phyloP scores from a whole-genome alignment of 2,329 filamentous ascomycete species.

The Penicillium olsonii region DNA sequence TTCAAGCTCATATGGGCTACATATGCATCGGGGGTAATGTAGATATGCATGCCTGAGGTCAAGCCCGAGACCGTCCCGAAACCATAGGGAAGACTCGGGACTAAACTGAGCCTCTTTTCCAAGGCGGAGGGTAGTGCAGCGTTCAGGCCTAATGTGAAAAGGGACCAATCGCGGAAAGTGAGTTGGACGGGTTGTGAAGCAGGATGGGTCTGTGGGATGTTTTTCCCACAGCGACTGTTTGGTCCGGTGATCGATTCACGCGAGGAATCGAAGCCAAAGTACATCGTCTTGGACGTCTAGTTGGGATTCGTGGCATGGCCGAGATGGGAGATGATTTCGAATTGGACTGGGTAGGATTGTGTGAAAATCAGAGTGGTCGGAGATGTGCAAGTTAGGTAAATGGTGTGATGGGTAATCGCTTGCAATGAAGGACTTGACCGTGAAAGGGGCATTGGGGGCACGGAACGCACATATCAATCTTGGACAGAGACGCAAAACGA shows the following conservation, averaged over 20 bases:
- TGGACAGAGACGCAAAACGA: too few species aligned
- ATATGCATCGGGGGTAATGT: background rate
- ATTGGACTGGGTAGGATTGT: background rate
- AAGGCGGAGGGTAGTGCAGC: background rate
- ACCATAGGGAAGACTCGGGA: background rate
- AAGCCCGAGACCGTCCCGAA: background rate
- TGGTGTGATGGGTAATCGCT: background rate
- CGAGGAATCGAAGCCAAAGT: too few species aligned
- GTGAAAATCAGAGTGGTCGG: background rate
- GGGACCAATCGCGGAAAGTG: background rate
- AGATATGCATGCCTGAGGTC: background rate
- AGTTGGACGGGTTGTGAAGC: background rate
- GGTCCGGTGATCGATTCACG: background rate
- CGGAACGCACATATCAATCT: too few species aligned
- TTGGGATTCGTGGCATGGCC: background rate
- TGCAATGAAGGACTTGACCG: too few species aligned
- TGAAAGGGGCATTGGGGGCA: too few species aligned
- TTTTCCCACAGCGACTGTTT: background rate
- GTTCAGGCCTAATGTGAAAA: background rate
- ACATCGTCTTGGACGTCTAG: too few species aligned
- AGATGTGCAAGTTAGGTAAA: background rate
- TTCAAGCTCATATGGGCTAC: background rate
- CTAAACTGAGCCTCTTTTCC: background rate
- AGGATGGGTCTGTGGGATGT: constrained; percentile 2
- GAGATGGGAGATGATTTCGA: background rate